phyloP scores from a whole-genome alignment of 2,329 filamentous ascomycete species.

The Fusarium guadeloupense region DNA sequence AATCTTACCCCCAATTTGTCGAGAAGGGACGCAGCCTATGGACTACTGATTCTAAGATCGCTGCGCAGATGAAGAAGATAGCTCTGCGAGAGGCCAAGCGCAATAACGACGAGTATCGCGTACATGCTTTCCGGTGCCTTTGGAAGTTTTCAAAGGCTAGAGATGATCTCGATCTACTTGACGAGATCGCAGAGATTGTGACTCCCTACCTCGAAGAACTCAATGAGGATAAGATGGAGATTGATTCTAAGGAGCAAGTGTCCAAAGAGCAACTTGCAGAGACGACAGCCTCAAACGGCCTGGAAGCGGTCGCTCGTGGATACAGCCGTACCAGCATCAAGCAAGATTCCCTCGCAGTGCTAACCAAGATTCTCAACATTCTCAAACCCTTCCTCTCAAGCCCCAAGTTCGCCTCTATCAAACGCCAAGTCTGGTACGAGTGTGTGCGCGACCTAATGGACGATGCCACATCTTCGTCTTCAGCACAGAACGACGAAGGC shows the following conservation, averaged over 20 bases:
- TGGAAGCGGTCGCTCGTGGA: constrained; percentile 61
- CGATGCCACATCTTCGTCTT: constrained; percentile 46
- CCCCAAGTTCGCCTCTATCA: constrained; percentile 53
- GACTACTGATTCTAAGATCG: constrained; percentile 60
- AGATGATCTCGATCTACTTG: constrained; percentile 74
- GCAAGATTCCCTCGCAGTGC: constrained; percentile 49
- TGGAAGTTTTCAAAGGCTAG: constrained; percentile 76
- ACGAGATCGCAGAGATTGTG: constrained; percentile 72
- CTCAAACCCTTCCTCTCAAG: constrained; percentile 54
- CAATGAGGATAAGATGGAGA: constrained; percentile 73
- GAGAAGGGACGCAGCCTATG: constrained; percentile 69
- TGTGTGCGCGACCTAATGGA: constrained; percentile 59
- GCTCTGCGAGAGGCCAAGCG: constrained; percentile 87
- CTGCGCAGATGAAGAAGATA: constrained; percentile 79
- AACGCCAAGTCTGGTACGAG: constrained; percentile 63
- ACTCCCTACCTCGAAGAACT: constrained; percentile 68
- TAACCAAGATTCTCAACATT: constrained; percentile 52
- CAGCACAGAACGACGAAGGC: constrained; percentile 30
- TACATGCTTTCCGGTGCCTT: constrained; percentile 76
- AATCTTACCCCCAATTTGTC: constrained; percentile 81
- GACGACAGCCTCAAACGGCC: constrained; percentile 58
- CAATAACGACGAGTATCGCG: constrained; percentile 85
- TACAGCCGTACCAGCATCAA: constrained; percentile 56
- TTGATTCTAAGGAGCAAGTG: constrained; percentile 66
- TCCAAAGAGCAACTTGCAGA: constrained; percentile 54